Evolutionary conservation across 1,284 basidiomycete species (phyloP).

Genomic region (Butyriboletus appendiculatus): DNA sequence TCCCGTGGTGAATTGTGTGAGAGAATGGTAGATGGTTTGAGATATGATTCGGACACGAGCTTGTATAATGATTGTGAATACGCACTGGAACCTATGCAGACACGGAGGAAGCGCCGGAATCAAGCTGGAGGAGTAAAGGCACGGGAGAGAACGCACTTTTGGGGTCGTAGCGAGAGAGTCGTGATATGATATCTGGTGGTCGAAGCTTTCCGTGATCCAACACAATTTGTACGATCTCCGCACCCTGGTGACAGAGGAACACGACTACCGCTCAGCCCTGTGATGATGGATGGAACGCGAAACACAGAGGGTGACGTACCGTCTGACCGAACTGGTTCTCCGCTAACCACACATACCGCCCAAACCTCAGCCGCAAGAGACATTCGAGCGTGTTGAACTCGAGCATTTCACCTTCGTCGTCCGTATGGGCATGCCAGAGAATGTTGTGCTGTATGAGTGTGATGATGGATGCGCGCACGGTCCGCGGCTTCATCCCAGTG

Average conservation of each 20-base stretch:
- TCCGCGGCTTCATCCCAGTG: conserved; percentile 58
- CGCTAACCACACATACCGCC: conserved; percentile 75
- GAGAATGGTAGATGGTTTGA: conserved; percentile 71
- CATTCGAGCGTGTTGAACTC: conserved; percentile 83
- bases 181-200: conserved; percentile 66
- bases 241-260: conserved; percentile 49
- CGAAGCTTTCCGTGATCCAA: conserved; percentile 88
- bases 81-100: conserved; percentile 45
- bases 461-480: conserved; percentile 74
- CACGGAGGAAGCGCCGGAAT: not conserved
- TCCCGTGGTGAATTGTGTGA: conserved; percentile 77
- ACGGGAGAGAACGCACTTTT: conserved; percentile 51
- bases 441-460: conserved; percentile 92
- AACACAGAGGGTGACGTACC: conserved; percentile 41
- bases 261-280: not conserved
- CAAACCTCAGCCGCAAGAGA: conserved; percentile 76
- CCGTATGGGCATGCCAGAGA: conserved; percentile 77
- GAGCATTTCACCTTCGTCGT: conserved; percentile 76
- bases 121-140: not conserved
- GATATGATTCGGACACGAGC: conserved; percentile 63
- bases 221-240: conserved; percentile 73
- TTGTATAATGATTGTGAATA: conserved; percentile 63
- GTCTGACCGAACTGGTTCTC: conserved; percentile 67
- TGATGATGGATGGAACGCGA: not conserved
- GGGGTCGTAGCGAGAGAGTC: conserved; percentile 51